phyloP scores from a whole-genome alignment of 768 basidiomycete genomes.

The Coprinopsis strossmayeri region DNA sequence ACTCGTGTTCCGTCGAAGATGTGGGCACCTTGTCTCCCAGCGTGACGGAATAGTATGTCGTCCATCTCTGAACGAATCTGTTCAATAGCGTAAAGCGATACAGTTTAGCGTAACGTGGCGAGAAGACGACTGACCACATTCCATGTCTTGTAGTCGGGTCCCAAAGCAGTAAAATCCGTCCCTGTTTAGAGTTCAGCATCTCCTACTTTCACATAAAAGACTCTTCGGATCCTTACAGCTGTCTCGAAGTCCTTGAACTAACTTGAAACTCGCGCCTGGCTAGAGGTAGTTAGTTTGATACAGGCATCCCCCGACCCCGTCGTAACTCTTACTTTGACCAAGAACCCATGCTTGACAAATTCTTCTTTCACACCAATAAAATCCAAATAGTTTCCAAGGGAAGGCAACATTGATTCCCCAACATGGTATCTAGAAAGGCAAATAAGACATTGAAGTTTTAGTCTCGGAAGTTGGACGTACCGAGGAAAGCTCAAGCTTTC shows the following conservation, averaged over 20 bases:
- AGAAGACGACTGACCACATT: constrained; percentile 44
- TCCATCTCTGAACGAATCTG: constrained; percentile 58
- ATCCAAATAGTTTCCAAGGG: constrained; percentile 24
- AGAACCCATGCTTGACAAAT: constrained; percentile 25
- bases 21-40: constrained; percentile 35
- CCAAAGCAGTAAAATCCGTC: constrained; percentile 50
- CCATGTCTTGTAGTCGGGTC: constrained; percentile 46
- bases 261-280: constrained; percentile 59
- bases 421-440: constrained; percentile 29
- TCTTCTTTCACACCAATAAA: constrained; percentile 25
- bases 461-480: constrained; percentile 22
- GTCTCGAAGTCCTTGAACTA: constrained; percentile 47
- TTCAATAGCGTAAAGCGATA: too few species aligned
- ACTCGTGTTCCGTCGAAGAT: constrained; percentile 45
- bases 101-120: not conserved
- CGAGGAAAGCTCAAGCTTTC: constrained; percentile 53
- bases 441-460: not conserved
- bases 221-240: constrained; percentile 36
- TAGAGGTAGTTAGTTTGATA: constrained; percentile 24
- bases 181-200: constrained; percentile 26
- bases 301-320: not conserved
- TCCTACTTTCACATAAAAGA: not conserved
- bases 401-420: constrained; percentile 29
- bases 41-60: constrained; percentile 50
- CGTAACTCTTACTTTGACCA: constrained; percentile 17